phyloP scores from a whole-genome alignment of 768 basidiomycete species.

The Russula sp. region DNA sequence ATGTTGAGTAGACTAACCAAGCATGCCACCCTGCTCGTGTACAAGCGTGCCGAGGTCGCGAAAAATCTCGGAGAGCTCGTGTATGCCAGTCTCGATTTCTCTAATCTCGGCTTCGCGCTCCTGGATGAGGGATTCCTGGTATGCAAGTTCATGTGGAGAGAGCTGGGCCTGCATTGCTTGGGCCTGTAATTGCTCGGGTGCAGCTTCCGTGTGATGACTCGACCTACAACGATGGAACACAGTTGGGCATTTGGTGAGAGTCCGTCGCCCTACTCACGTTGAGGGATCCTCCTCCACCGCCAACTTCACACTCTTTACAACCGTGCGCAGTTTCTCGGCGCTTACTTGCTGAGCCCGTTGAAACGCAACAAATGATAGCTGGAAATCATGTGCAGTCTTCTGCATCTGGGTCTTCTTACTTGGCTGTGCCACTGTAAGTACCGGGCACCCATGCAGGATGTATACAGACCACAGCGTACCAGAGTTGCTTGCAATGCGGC shows the following conservation, averaged over 20 bases:
- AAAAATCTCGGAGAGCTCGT: constrained; percentile 95
- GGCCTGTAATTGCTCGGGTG: constrained; percentile 63
- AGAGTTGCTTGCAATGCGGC: constrained; percentile 60
- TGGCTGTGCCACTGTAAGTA: constrained; percentile 46
- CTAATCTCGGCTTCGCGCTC: constrained; percentile 94
- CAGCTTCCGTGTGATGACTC: constrained; percentile 34
- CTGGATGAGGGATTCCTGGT: constrained; percentile 91
- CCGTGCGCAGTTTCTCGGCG: constrained; percentile 84
- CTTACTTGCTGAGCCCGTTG: constrained; percentile 89
- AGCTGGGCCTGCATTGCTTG: constrained; percentile 68
- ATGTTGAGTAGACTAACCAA: constrained; percentile 59
- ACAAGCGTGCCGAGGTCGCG: constrained; percentile 93
- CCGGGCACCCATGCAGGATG: background rate
- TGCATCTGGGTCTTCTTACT: constrained; percentile 79
- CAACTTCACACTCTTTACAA: constrained; percentile 82
- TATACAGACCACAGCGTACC: constrained; percentile 42
- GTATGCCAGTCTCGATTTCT: constrained; percentile 95
- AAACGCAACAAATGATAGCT: constrained; percentile 85
- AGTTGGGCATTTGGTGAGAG: background rate
- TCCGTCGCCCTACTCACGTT: constrained; percentile 32
- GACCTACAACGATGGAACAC: background rate
- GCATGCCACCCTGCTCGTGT: constrained; percentile 89
- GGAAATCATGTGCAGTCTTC: constrained; percentile 92
- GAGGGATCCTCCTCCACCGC: constrained; percentile 72
- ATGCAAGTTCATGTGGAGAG: constrained; percentile 90